Evolutionary conservation across 176 grass and related monocot genomes (phyloP).

Genomic region (Musa troglodytarum): DNA sequence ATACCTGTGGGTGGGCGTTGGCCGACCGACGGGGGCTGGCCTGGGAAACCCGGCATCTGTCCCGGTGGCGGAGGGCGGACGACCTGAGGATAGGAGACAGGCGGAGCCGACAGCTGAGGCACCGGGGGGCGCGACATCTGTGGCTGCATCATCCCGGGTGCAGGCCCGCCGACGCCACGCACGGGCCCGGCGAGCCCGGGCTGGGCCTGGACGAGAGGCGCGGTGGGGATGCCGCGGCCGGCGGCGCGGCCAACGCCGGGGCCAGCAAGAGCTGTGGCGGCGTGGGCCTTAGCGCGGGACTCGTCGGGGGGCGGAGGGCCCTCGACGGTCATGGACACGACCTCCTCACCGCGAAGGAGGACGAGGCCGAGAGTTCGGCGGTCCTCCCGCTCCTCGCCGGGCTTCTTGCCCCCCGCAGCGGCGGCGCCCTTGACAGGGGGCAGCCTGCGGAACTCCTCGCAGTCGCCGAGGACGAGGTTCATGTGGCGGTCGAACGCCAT

Average conservation of each 20-base stretch:
- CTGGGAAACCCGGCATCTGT: constrained; percentile 18
- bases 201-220: constrained; percentile 72
- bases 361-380: constrained; percentile 91
- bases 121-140: constrained; percentile 80
- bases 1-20: constrained; percentile 30
- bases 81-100: constrained; percentile 80
- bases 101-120: constrained; percentile 61
- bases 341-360: constrained; percentile 90
- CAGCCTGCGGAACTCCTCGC: constrained; percentile 97
- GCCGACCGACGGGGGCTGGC: constrained; percentile 17
- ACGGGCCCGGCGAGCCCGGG: constrained; percentile 79
- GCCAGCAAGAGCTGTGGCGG: constrained; percentile 37
- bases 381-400: constrained; percentile 66
- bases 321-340: constrained; percentile 94
- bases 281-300: constrained; percentile 69
- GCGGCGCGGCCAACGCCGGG: constrained; percentile 68
- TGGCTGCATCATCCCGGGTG: constrained; percentile 94
- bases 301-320: constrained; percentile 91
- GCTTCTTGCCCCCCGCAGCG: constrained; percentile 28
- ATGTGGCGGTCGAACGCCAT: constrained; percentile 99
- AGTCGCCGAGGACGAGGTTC: constrained; percentile 97
- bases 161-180: constrained; percentile 64
- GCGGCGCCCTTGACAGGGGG: constrained; percentile 61
- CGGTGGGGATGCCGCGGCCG: constrained; percentile 56
- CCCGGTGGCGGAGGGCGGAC: constrained; percentile 27